Evolutionary conservation across 129 eudicot genomes (phyloP).

Genomic region (Centrapalus pauciflorus): DNA sequence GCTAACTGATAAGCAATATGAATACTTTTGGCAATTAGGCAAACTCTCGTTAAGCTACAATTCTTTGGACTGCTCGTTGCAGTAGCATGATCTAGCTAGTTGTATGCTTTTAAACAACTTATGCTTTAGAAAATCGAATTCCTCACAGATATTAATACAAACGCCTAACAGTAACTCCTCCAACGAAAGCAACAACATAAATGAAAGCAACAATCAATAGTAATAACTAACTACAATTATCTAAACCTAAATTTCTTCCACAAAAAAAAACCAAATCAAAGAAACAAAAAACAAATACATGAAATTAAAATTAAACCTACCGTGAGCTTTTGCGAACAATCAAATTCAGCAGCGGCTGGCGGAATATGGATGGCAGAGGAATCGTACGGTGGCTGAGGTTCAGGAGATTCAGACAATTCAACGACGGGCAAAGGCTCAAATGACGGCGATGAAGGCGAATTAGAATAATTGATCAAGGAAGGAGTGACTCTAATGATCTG

Average conservation of each 20-base stretch:
- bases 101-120: not conserved
- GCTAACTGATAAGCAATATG: too few species aligned
- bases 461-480: constrained; percentile 46
- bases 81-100: not conserved
- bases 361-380: constrained; percentile 32
- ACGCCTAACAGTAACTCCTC: not conserved
- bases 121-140: not conserved
- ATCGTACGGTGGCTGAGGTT: constrained; percentile 26
- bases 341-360: constrained; percentile 19
- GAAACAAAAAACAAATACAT: not conserved
- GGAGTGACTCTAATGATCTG: constrained; percentile 96
- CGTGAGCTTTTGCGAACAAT: constrained; percentile 48
- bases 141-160: not conserved
- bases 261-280: not conserved
- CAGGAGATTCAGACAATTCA: constrained; percentile 46
- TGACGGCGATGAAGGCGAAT: constrained; percentile 34
- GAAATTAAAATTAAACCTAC: constrained; percentile 19
- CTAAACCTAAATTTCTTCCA: not conserved
- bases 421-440: constrained; percentile 83
- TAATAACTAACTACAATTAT: constrained; percentile 1
- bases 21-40: too few species aligned
- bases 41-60: not conserved
- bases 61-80: not conserved
- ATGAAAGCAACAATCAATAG: not conserved
- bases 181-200: constrained; percentile 7